Evolutionary conservation across 495 filamentous ascomycete genomes (phyloP), one percentile per base, ranked within the genome.

Genomic region (Lepraria neglecta): DNA sequence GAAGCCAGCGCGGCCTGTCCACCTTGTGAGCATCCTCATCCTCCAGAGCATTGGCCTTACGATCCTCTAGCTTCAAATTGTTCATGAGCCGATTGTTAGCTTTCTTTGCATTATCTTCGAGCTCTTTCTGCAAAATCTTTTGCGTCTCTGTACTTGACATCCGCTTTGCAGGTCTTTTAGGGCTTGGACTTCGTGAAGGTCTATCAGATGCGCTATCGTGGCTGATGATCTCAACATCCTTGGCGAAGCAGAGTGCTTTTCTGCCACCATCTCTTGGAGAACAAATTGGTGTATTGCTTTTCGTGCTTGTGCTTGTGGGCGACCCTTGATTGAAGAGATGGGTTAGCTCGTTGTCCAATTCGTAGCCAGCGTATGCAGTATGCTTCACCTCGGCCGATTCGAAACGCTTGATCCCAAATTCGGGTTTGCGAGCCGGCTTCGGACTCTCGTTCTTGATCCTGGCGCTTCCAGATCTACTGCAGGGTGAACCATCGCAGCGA

Each of bases 111-210:
- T 47, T 59, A 46, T 17, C 2, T 59, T 48, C 56, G 21, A 59
- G 56, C 28, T 59, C 28, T 30, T n/a, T 59, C 10, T 40, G 44
- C 56, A 59, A n/a, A 4, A 24, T 35, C n/a, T 15, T n/a, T 28
- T 43, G 5, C 19, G 17, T 58, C 28, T 58, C 56, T 35, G 19
- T 11, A 28, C 5, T 30, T 46, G 42, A 33, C 27, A 9, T 15
- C 42, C 27, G 40, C 56, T 46, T 33, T 19, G 27, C 9, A 19
- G 27, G 40, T 19, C 30, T 58, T 21, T 28, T 44, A n/a, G 27
- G 56, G 46, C 14, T 46, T 46, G 42, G 17, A n/a, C 17, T 35
- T 12, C 17, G 24, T 24, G 56, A 15, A 19, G 51, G 35, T 17
- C n/a, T 14, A 38, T 24, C 31, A 38, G 9, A 12, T 4, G 4